These are phyloP conservation scores for Colletotrichum sp. DNA, from an alignment of 2,329 filamentous ascomycete species.

Conservation along the genomic window DNA sequence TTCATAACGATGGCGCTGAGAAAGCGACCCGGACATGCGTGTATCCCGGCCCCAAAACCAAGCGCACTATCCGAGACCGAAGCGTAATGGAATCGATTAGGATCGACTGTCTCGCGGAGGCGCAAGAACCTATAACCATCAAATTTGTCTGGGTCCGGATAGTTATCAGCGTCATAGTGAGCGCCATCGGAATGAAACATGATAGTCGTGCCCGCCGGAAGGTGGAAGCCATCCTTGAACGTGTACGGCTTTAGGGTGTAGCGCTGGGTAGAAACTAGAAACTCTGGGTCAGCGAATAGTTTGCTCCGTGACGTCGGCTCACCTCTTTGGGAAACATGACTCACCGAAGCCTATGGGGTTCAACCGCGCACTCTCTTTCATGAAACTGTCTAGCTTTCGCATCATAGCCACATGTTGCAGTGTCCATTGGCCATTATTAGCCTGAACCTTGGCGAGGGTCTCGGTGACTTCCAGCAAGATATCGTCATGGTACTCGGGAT, in stretches of 20 bases:
- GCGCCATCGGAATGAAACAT: neutral
- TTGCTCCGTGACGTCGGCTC: neutral
- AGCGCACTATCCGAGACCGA: neutral
- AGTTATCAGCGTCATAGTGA: neutral
- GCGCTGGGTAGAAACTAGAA: neutral
- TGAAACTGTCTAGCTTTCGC: neutral
- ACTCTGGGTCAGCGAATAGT: neutral
- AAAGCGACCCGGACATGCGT: neutral
- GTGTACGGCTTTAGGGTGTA: neutral
- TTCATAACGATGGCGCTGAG: neutral
- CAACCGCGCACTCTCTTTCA: neutral
- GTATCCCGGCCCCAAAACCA: neutral
- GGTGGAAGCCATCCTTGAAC: neutral
- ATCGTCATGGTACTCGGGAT: neutral
- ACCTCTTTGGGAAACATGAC: fast-evolving
- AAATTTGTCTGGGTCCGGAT: neutral
- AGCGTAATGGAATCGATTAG: neutral
- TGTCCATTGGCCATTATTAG: neutral
- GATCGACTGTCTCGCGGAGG: neutral
- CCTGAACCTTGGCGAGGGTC: neutral
- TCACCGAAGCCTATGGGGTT: neutral
- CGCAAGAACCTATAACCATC: neutral
- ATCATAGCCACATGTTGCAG: neutral
- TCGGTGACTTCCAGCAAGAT: neutral
- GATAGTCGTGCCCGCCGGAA: neutral